Evolutionary conservation across 2,329 filamentous ascomycete genomes (phyloP).

Genomic region (Microsporum ferrugineum): DNA sequence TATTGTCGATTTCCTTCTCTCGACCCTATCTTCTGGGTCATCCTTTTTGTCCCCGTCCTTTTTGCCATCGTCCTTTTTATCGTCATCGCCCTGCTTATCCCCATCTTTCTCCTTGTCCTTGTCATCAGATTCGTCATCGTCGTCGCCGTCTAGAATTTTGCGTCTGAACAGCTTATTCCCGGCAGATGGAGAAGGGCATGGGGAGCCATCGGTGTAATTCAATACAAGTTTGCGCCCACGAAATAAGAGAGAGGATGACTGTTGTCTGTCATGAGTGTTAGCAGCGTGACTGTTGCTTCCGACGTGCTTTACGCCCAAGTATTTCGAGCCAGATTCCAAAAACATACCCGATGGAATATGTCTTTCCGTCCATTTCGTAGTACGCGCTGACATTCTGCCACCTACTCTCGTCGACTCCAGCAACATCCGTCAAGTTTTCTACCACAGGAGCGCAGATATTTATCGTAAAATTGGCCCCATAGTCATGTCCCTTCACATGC

Average conservation of each 20-base stretch:
- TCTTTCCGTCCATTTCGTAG: conserved; percentile 34
- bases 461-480: conserved; percentile 40
- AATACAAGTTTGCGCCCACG: conserved; percentile 54
- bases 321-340: neutral
- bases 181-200: conserved; percentile 38
- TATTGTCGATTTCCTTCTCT: conserved; percentile 61
- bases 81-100: conserved; percentile 26
- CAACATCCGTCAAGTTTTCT: conserved; percentile 37
- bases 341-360: conserved; percentile 38
- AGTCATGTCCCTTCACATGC: conserved; percentile 40
- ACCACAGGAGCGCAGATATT: conserved; percentile 42
- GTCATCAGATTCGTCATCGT: conserved; percentile 17
- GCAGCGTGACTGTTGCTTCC: neutral
- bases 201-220: conserved; percentile 66
- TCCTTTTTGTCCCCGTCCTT: conserved; percentile 20
- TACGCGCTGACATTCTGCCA: conserved; percentile 41
- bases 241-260: conserved; percentile 37
- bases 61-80: conserved; percentile 31
- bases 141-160: conserved; percentile 15
- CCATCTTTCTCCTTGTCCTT: conserved; percentile 21
- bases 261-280: conserved; percentile 24
- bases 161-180: conserved; percentile 12
- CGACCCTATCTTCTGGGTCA: conserved; percentile 8
- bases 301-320: neutral
- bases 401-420: conserved; percentile 31